These are phyloP conservation scores for Umbelopsis isabellina DNA, from an alignment of 192 early-diverging fungal species.

Conservation along the genomic window DNA sequence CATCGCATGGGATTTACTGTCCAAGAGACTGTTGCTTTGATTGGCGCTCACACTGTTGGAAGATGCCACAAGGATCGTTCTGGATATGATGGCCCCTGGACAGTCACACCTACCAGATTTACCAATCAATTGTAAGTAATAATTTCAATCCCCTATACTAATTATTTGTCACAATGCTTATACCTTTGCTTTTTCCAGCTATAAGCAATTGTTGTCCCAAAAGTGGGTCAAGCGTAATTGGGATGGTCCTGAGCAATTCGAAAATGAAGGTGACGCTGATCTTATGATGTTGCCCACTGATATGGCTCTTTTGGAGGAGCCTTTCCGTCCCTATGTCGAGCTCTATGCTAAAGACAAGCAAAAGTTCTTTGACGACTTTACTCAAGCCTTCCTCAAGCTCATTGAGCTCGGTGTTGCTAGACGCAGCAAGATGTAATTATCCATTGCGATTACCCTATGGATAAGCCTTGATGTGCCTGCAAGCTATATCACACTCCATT, in stretches of 20 bases:
- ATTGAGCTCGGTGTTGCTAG: constrained; percentile 52
- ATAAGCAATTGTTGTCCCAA: constrained; percentile 34
- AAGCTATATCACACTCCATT: no score
- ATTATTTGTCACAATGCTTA: background rate
- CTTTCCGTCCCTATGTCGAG: constrained; percentile 61
- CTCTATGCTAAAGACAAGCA: constrained; percentile 71
- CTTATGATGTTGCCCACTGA: constrained; percentile 77
- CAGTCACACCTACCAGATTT: constrained; percentile 45
- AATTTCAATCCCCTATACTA: background rate
- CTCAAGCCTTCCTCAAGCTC: constrained; percentile 51
- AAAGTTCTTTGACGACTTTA: constrained; percentile 62
- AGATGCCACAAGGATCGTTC: constrained; percentile 66
- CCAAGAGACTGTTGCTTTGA: constrained; percentile 69
- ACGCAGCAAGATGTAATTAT: constrained; percentile 32
- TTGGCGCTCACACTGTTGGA: constrained; percentile 69
- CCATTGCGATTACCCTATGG: no score
- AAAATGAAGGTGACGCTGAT: constrained; percentile 35
- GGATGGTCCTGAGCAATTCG: constrained; percentile 46
- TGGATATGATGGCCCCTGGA: constrained; percentile 64
- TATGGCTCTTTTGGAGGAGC: constrained; percentile 66
- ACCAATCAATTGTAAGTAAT: constrained; percentile 54
- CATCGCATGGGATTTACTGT: constrained; percentile 73
- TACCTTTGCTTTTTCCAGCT: constrained; percentile 25
- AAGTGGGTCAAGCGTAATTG: constrained; percentile 43
- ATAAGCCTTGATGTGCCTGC: no score